Evolutionary conservation across 1,284 basidiomycete genomes (phyloP), one percentile per base, ranked within the genome.

Genomic region (Cutaneotrichosporon curvatum): DNA sequence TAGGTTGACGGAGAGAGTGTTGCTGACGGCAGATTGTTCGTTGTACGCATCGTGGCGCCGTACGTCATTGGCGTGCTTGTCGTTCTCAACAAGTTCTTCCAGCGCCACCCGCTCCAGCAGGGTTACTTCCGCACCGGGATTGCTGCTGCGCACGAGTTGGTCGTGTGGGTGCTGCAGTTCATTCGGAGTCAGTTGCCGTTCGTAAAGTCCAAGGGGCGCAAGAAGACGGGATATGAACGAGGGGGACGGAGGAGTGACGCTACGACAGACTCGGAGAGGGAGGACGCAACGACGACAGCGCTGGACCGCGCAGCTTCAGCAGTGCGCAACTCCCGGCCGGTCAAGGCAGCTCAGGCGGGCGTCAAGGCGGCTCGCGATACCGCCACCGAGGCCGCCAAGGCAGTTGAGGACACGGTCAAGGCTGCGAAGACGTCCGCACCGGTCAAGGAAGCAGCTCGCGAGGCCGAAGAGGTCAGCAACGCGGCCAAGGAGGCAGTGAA

Each of bases 101-200:
- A 60, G 32, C 52, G 55, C 16, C 58, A 64, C 53, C 54, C 61
- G 16, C 45, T 54, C 33, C 34, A 34, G 23, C 54, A 65, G n/a
- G 51, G 57, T 16, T 14, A 50, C 22, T 15, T 61, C 31, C 20
- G 41, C 2, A 23, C 56, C 16, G 25, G 40, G 43, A 33, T 60
- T 14, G 53, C 60, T 2, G 62, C 59, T 0, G 36, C 61, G 21
- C 41, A 43, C 25, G 65, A 62, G 46, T 18, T 45, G 6, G 14
- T 45, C 38, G 23, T 30, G 21, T 48, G 40, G 32, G 21, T 40
- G 14, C 32, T 42, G 19, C 11, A 16, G 36, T 21, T 31, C 7
- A 19, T 40, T 4, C 12, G 15, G 33, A 22, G n/a, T 7, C 18
- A 11, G 19, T 2, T 36, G 30, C 41, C 34, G 15, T 19, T 41